Conservation (phyloP, 345 rosid species). For the Brassica juncea region DNA sequence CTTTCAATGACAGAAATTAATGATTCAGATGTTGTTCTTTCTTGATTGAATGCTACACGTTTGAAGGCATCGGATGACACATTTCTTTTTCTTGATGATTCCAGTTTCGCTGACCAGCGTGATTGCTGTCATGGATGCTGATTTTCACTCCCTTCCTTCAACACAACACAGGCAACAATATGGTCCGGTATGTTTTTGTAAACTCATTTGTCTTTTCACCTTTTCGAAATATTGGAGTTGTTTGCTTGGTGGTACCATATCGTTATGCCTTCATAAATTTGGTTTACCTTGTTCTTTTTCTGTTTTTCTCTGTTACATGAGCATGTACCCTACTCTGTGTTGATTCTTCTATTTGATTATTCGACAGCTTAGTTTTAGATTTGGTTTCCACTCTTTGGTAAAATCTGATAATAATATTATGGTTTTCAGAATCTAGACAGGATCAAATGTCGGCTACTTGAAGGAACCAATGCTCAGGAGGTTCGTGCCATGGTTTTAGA, state of each 20-base stretch:
- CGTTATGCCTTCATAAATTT: constrained; percentile 10
- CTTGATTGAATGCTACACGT: constrained; percentile 13
- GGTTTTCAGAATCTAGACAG: constrained; percentile 88
- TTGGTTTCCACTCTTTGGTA: constrained; percentile 18
- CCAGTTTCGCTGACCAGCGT: constrained; percentile 95
- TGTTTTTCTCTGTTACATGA: neutral
- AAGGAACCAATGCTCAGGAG: constrained; percentile 99
- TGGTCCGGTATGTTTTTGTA: constrained; percentile 84
- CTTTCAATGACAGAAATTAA: constrained; percentile 5
- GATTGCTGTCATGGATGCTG: constrained; percentile 98
- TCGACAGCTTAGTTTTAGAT: constrained; percentile 1
- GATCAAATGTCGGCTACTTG: constrained; percentile 93
- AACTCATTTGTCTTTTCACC: constrained; percentile 18
- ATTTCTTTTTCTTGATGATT: constrained; percentile 40
- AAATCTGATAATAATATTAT: constrained; percentile 24
- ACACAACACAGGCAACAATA: constrained; percentile 90
- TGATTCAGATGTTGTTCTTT: constrained; percentile 8
- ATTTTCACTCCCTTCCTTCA: constrained; percentile 97
- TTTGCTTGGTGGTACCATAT: neutral
- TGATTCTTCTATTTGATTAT: neutral
- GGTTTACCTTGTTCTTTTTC: neutral
- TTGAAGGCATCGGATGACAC: constrained; percentile 13
- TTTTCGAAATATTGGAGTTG: neutral
- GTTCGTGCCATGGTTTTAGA: constrained; percentile 99
- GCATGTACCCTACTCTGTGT: neutral